A percentile compares a stretch with the other conserved stretches of the same genome.
phyloP scores from a whole-genome alignment of 1,284 basidiomycete genomes.

The Rhodotorula sp. region DNA sequence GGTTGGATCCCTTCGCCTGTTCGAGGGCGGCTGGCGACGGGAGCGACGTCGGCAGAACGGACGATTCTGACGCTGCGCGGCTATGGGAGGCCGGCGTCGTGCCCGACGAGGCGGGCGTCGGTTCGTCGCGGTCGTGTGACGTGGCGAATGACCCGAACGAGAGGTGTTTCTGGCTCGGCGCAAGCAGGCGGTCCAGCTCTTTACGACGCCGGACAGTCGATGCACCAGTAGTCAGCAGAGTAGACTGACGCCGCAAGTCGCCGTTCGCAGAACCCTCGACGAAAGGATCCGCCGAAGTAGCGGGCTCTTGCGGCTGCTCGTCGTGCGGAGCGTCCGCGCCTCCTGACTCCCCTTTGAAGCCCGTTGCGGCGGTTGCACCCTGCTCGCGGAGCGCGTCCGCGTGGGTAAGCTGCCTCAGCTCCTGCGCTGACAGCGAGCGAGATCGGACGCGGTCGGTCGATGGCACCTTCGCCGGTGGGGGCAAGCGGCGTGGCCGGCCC shows the following conservation, averaged over 20 bases:
- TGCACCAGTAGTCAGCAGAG: slow-evolving; percentile 39
- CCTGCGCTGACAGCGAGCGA: slow-evolving; percentile 20
- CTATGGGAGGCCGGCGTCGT: slow-evolving; percentile 1
- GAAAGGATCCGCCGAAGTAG: not conserved
- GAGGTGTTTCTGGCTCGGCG: slow-evolving; percentile 6
- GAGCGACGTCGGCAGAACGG: slow-evolving; percentile 7
- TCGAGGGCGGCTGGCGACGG: slow-evolving; percentile 32
- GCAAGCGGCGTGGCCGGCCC: not conserved
- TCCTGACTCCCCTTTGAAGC: not conserved
- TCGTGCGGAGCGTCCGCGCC: slow-evolving; percentile 8
- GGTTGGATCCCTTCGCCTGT: slow-evolving; percentile 54
- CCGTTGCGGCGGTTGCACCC: not conserved
- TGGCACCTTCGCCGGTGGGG: not conserved
- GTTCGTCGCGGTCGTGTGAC: not conserved
- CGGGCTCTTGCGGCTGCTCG: slow-evolving; percentile 5
- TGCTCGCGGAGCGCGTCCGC: slow-evolving; percentile 2
- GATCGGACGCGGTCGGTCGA: slow-evolving; percentile 8
- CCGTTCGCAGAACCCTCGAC: not conserved
- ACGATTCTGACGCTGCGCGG: slow-evolving; percentile 4
- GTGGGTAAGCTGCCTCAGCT: slow-evolving; percentile 15
- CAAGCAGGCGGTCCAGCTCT: slow-evolving; percentile 42
- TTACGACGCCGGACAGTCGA: slow-evolving; percentile 36
- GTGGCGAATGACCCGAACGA: not conserved
- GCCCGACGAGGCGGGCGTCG: not conserved
- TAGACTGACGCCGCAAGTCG: slow-evolving; percentile 22